A percentile compares a stretch with the other conserved stretches of the same genome.
Evolutionary conservation across 805 yeast species (phyloP).

Genomic region (Myxozyma lipomycoides): DNA sequence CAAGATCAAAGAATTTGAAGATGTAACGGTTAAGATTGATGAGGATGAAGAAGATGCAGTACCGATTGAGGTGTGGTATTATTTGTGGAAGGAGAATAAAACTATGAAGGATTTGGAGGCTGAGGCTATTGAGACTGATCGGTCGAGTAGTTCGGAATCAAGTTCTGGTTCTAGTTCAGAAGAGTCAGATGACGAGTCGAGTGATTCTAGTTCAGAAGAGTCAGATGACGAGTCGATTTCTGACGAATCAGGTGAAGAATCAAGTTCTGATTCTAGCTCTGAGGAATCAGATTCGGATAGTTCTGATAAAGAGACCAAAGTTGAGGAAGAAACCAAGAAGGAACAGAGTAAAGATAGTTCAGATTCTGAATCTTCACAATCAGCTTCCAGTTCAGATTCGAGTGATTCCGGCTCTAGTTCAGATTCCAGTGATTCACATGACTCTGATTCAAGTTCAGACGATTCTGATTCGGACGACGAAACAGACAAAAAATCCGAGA

Average conservation of each 20-base stretch:
- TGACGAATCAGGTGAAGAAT: slow-evolving; percentile 25
- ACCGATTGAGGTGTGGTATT: slow-evolving; percentile 34
- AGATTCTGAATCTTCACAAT: slow-evolving; percentile 15
- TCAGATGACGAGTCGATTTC: slow-evolving; percentile 19
- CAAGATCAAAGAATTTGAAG: not conserved
- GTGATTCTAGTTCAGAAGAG: slow-evolving; percentile 28
- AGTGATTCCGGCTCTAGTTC: slow-evolving; percentile 2
- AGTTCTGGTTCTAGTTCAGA: slow-evolving; percentile 14
- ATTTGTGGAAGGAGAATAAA: slow-evolving; percentile 33
- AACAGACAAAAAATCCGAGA: not conserved
- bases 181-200: slow-evolving; percentile 23
- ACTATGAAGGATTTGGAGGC: slow-evolving; percentile 31
- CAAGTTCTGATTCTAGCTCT: not conserved
- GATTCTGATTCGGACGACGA: not conserved
- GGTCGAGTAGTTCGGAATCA: slow-evolving; percentile 16
- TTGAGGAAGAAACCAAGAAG: slow-evolving; percentile 28
- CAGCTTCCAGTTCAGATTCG: slow-evolving; percentile 14
- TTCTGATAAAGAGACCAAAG: slow-evolving; percentile 33
- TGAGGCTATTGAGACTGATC: slow-evolving; percentile 7
- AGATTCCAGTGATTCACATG: not conserved
- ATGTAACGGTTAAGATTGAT: slow-evolving; percentile 25
- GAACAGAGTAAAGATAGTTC: not conserved
- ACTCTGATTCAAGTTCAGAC: slow-evolving; percentile 1
- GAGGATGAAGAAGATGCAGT: slow-evolving; percentile 16
- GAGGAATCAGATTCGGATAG: slow-evolving; percentile 17